Evolutionary conservation across 768 basidiomycete genomes (phyloP), one percentile per base, ranked within the genome.

Genomic region (Boletus subcaerulescens): DNA sequence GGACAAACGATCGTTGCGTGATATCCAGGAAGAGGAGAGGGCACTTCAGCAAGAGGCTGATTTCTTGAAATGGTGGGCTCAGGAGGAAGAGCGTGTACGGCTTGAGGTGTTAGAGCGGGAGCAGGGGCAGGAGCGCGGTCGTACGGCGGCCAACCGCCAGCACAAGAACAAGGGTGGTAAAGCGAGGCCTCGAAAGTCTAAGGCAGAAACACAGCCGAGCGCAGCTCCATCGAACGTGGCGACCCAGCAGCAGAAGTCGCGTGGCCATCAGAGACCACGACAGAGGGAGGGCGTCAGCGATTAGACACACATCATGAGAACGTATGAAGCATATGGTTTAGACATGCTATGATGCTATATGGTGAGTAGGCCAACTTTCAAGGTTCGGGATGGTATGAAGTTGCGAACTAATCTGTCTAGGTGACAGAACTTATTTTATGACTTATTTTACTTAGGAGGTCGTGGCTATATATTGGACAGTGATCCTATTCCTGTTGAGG

Each of bases 31-130:
- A 55, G 93, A 97, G 66, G 92, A 94, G 66, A 74, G 73, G 33
- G 81, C 79, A 40, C 77, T 77, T 26, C 82, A 79, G 56, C 79
- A 77, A 46, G 92, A 95, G 70, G 83, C 76, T 4, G 89, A 90
- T 56, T 98, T 97, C 66, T 68, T 95, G 68, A 80, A 75, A 61
- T 97, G 94, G 94, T 97, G 93, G 92, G 76, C 82, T 1, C 84
- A 78, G 8, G 94, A 96, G 69, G 91, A 93, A 68, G 84, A 81
- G 62, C 77, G 89, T 15, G 68, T 90, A n/a, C 77, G 72, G 59
- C 59, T 74, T 33, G 85, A 88, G 68, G 74, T 75, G 50, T 50
- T 45, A 38, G 52, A 29, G 17, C 55, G 48, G 32, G 56, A 46
- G 17, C 48, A 35, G 26, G 33, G 2, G n/a, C 39, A 5, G 7